Conservation (phyloP, 192 early-diverging fungal genomes). For the Dispira parvispora region DNA sequence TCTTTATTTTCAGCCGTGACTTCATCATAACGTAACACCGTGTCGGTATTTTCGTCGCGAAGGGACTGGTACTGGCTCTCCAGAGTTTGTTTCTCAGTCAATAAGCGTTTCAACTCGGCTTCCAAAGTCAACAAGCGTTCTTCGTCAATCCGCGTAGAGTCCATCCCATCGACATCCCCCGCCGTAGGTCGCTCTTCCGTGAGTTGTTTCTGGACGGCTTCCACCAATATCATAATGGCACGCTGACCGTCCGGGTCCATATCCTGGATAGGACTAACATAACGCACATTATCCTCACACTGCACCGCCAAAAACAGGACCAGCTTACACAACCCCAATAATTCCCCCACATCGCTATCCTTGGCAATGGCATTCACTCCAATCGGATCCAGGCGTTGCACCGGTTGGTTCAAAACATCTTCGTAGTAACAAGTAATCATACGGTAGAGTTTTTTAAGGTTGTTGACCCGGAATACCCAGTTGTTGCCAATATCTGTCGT, state of each 20-base stretch:
- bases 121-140: conserved; percentile 10
- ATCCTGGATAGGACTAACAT: conserved; percentile 71
- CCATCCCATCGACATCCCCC: background rate
- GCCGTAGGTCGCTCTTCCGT: background rate
- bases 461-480: conserved; percentile 91
- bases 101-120: conserved; percentile 28
- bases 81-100: conserved; percentile 40
- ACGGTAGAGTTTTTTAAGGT: conserved; percentile 78
- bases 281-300: conserved; percentile 63
- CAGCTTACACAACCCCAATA: conserved; percentile 64
- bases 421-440: conserved; percentile 74
- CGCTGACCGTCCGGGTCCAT: conserved; percentile 56
- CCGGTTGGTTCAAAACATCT: conserved; percentile 59
- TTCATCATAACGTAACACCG: conserved; percentile 42
- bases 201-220: too few relatives aligned
- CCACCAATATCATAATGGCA: conserved; percentile 81
- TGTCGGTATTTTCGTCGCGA: conserved; percentile 28
- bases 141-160: background rate
- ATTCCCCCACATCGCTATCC: conserved; percentile 50
- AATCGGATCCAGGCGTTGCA: conserved; percentile 38
- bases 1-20: conserved; percentile 54
- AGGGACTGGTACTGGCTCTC: conserved; percentile 32
- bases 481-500: conserved; percentile 65
- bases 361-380: conserved; percentile 76
- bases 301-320: conserved; percentile 77